Percentiles rank a stretch among this genome's conserved stretches.
These are phyloP conservation scores for Mortierella sp. DNA, from an alignment of 371 early-diverging fungal genomes.

Conservation along the genomic window DNA sequence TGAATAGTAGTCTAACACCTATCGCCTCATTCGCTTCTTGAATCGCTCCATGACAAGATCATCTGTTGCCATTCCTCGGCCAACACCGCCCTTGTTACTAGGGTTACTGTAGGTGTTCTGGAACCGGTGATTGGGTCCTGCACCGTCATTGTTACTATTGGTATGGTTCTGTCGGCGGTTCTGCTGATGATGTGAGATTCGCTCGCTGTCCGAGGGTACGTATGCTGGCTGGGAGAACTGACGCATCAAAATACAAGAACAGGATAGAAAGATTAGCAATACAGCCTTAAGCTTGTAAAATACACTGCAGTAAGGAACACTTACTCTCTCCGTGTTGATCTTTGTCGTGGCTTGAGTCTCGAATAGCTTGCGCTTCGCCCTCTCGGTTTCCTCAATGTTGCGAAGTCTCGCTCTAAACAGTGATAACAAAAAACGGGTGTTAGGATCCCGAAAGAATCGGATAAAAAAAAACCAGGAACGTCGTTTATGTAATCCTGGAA, in stretches of 20 bases:
- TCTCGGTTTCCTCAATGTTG: slow-evolving; percentile 90
- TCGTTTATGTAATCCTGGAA: too few relatives aligned
- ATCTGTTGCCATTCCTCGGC: slow-evolving; percentile 77
- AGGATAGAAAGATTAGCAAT: slow-evolving; percentile 14
- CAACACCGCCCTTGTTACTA: slow-evolving; percentile 33
- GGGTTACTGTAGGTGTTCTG: slow-evolving; percentile 33
- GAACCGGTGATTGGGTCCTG: slow-evolving; percentile 34
- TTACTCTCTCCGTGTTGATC: slow-evolving; percentile 29
- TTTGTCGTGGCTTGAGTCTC: slow-evolving; percentile 40
- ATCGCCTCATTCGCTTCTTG: slow-evolving; percentile 75
- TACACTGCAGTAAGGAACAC: neutral
- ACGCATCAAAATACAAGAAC: neutral
- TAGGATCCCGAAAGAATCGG: neutral
- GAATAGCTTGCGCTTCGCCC: slow-evolving; percentile 74
- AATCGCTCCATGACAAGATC: slow-evolving; percentile 84
- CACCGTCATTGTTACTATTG: slow-evolving; percentile 14
- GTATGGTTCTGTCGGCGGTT: slow-evolving; percentile 27
- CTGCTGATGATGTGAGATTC: slow-evolving; percentile 46
- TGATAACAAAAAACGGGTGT: neutral
- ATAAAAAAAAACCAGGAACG: neutral
- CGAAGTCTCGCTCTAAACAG: slow-evolving; percentile 70
- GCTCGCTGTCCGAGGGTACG: slow-evolving; percentile 45
- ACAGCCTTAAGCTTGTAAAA: neutral
- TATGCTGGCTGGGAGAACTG: slow-evolving; percentile 45
- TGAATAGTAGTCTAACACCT: too few relatives aligned